Evolutionary conservation across 2,329 filamentous ascomycete genomes (phyloP), one percentile per base, ranked within the genome.

Genomic region (Trichoderma semiorbis): DNA sequence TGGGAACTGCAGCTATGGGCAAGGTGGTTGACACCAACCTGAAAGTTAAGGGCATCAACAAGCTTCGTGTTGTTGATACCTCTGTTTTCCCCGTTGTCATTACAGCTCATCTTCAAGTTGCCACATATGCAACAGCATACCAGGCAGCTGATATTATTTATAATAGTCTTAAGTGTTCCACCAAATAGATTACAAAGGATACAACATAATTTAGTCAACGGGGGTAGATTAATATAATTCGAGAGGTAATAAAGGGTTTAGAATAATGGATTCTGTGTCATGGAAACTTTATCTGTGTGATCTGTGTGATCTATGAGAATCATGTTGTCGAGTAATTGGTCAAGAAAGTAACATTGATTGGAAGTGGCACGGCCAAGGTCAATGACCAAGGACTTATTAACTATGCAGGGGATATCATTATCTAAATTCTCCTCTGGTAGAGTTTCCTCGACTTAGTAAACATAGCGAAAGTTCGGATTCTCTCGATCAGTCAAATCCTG

Each of bases 141-240:
- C 89, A 90, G 79, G 88, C 88, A 1, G 86, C 87, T 2, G 88
- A 88, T 76, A 85, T 85, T 12, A 89, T 89, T 24, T 36, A 50
- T 50, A 50, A 36, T 61, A 36, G 32, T 12, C 2, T 11, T 12
- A 43, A 11, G 10, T 36, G 34, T 61, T 36, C 21, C 36, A 39
- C n/a, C 36, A 43, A 43, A 28, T 62, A 62, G 43, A 21, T 21
- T 50, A 50, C n/a, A 50, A 43, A 43, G 39, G 7, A 10, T 43
- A 43, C 3, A 43, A 43, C 16, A 10, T 43, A n/a, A 10, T 43
- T 43, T 43, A n/a, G 7, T n/a, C 36, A 43, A 10, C 7, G 16
- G 16, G 1, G 16, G 7, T 43, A 43, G 18, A 43, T 18, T n/a
- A 18, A n/a, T n/a, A 43, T 43, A n/a, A n/a, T n/a, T 43, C 39